These are phyloP conservation scores for Pterulicium gracile DNA, from an alignment of 1,284 basidiomycete genomes.

Conservation along the genomic window DNA sequence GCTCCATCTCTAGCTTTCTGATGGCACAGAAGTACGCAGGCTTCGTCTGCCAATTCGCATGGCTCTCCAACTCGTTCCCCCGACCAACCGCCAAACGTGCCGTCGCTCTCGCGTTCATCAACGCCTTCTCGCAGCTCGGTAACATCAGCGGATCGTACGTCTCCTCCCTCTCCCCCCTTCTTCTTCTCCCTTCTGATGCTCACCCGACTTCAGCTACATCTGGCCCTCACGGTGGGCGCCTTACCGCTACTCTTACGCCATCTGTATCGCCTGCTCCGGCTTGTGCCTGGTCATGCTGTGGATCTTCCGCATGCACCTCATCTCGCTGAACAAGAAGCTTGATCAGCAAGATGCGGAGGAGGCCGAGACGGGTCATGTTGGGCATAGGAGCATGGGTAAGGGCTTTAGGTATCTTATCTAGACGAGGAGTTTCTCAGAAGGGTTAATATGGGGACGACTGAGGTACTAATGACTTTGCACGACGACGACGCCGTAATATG, in stretches of 20 bases:
- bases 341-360: not conserved
- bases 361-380: not conserved
- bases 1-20: conserved; percentile 35
- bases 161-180: not conserved
- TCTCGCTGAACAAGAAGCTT: not conserved
- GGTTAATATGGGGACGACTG: too few relatives aligned
- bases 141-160: conserved; percentile 29
- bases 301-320: conserved; percentile 1
- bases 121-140: conserved; percentile 60
- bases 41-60: conserved; percentile 51
- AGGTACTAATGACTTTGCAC: too few relatives aligned
- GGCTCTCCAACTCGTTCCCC: conserved; percentile 59
- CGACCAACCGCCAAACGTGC: conserved; percentile 62
- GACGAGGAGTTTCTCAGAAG: too few relatives aligned
- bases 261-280: not conserved
- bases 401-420: conserved; percentile 1
- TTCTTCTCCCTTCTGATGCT: not conserved
- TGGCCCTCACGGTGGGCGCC: not conserved
- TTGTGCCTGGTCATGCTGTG: conserved; percentile 1
- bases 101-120: conserved; percentile 57
- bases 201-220: not conserved
- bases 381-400: not conserved
- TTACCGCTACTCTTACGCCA: not conserved
- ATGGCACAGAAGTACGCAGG: conserved; percentile 69
- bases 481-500: too few relatives aligned